Percentiles rank a stretch among this genome's conserved stretches.
Evolutionary conservation across 2,329 filamentous ascomycete genomes (phyloP).

Genomic region (Cladosporium austrohemisphaericum): DNA sequence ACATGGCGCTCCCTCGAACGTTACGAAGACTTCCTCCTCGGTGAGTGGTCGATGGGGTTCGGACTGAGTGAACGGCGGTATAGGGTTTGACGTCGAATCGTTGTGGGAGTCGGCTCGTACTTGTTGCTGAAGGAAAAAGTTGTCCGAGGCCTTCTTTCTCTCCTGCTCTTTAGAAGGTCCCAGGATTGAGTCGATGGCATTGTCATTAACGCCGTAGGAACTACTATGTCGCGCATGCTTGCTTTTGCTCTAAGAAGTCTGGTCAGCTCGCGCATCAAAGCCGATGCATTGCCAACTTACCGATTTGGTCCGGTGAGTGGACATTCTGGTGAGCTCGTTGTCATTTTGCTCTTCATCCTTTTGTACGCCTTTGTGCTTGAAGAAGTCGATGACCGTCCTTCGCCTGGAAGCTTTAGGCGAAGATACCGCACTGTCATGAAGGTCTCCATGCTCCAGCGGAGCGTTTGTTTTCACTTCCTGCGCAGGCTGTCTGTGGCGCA

Average conservation of each 20-base stretch:
- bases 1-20: slow-evolving; percentile 29
- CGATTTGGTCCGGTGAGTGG: background rate
- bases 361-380: slow-evolving; percentile 5
- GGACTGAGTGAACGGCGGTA: background rate
- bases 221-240: slow-evolving; percentile 5
- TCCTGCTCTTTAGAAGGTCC: slow-evolving; percentile 21
- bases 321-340: slow-evolving; percentile 5
- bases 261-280: too few species aligned
- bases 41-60: slow-evolving; percentile 16
- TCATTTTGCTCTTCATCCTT: background rate
- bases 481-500: slow-evolving; percentile 7
- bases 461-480: slow-evolving; percentile 7
- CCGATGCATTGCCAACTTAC: background rate
- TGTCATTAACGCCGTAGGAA: slow-evolving; percentile 18
- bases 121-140: slow-evolving; percentile 22
- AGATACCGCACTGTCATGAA: background rate
- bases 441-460: background rate
- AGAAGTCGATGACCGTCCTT: slow-evolving; percentile 10
- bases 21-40: slow-evolving; percentile 21
- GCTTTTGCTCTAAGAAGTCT: background rate
- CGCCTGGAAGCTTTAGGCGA: slow-evolving; percentile 11
- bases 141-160: slow-evolving; percentile 12
- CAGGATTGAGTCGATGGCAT: slow-evolving; percentile 24
- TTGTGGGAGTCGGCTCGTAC: slow-evolving; percentile 14
- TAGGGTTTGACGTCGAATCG: slow-evolving; percentile 1